Percentiles rank a stretch among this genome's conserved stretches.
phyloP scores from a whole-genome alignment of 106 monocot species.

The Acorus gramineus region DNA sequence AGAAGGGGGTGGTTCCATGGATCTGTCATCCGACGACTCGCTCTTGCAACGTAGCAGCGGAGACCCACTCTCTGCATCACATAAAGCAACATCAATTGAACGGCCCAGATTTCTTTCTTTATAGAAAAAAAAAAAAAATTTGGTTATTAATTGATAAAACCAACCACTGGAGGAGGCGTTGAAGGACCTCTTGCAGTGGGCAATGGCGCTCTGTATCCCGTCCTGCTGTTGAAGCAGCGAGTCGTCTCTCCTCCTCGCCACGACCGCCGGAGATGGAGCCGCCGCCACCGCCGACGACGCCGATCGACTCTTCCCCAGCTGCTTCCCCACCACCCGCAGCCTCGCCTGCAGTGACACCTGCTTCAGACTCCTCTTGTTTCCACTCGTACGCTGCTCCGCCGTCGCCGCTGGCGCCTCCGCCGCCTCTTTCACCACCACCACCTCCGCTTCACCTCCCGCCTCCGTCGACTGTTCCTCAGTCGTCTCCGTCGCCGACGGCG shows the following conservation, averaged over 20 bases:
- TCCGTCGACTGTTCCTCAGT: neutral
- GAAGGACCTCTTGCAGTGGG: constrained; percentile 82
- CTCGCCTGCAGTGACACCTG: constrained; percentile 14
- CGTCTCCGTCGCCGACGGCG: neutral
- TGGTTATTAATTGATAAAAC: neutral
- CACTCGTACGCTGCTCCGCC: neutral
- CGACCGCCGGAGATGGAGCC: constrained; percentile 15
- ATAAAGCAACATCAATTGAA: neutral
- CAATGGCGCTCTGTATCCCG: constrained; percentile 89
- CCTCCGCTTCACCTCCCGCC: neutral
- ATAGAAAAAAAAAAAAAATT: too few species aligned
- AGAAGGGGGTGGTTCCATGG: neutral
- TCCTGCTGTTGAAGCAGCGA: constrained; percentile 60
- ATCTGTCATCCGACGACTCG: constrained; percentile 33
- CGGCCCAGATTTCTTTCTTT: too few species aligned
- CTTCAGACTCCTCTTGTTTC: constrained; percentile 8
- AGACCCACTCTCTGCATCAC: constrained; percentile 15
- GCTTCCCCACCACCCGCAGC: constrained; percentile 17
- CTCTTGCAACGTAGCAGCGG: constrained; percentile 39
- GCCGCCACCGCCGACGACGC: constrained; percentile 30
- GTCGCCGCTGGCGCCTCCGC: constrained; percentile 2
- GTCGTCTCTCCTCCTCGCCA: constrained; percentile 41
- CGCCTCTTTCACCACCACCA: neutral
- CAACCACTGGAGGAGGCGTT: constrained; percentile 20
- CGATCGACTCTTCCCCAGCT: constrained; percentile 44